phyloP scores from a whole-genome alignment of 2,329 filamentous ascomycete genomes.

The Ophiostoma pallidulum region DNA sequence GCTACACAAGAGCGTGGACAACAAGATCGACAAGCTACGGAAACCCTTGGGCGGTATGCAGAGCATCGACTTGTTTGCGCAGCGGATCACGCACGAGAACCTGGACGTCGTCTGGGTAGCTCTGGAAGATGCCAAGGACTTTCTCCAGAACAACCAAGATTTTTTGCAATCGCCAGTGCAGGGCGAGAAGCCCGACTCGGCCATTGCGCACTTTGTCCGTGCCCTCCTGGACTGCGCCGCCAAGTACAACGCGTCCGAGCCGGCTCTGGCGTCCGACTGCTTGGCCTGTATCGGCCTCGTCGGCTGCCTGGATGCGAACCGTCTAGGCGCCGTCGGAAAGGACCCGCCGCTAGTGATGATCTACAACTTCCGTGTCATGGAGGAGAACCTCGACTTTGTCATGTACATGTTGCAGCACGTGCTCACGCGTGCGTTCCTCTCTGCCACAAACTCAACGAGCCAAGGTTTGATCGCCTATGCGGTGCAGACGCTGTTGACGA shows the following conservation, averaged over 20 bases:
- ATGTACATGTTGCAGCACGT: constrained; percentile 79
- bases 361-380: constrained; percentile 70
- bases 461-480: constrained; percentile 90
- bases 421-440: constrained; percentile 83
- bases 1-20: constrained; percentile 54
- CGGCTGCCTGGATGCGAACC: constrained; percentile 85
- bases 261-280: constrained; percentile 61
- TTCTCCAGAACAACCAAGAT: constrained; percentile 62
- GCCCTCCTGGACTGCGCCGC: constrained; percentile 78
- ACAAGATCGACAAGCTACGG: constrained; percentile 55
- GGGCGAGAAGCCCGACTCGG: constrained; percentile 72
- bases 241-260: constrained; percentile 61
- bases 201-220: constrained; percentile 62
- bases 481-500: constrained; percentile 82
- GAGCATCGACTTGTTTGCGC: constrained; percentile 60
- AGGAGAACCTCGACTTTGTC: constrained; percentile 78
- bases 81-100: constrained; percentile 73
- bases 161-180: constrained; percentile 71
- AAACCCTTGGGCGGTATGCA: constrained; percentile 55
- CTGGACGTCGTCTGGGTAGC: constrained; percentile 76
- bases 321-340: constrained; percentile 69
- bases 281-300: constrained; percentile 79
- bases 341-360: constrained; percentile 77
- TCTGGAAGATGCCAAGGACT: constrained; percentile 64
- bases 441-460: constrained; percentile 74